Percentiles rank a stretch among this genome's conserved stretches.
phyloP scores from a whole-genome alignment of 1,284 basidiomycete genomes.

The Pseudozyma sp. region DNA sequence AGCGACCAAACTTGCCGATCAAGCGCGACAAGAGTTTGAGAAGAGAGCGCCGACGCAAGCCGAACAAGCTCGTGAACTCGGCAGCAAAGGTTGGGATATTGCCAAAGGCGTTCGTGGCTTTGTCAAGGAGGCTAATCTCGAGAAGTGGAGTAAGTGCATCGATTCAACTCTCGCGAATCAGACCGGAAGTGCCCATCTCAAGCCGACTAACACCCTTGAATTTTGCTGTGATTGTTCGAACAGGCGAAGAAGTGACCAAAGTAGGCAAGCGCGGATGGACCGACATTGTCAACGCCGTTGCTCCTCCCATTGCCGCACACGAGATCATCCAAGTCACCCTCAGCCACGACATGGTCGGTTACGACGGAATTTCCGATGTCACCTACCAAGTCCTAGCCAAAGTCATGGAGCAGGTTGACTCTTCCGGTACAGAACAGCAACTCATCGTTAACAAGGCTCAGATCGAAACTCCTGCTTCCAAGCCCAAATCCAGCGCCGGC shows the following conservation, averaged over 20 bases:
- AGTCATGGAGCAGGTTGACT: slow-evolving; percentile 65
- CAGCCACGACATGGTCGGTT: slow-evolving; percentile 90
- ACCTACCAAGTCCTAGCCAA: slow-evolving; percentile 75
- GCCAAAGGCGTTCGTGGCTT: slow-evolving; percentile 60
- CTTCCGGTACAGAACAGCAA: slow-evolving; percentile 53
- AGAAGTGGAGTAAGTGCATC: slow-evolving; percentile 46
- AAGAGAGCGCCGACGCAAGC: slow-evolving; percentile 55
- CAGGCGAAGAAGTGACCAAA: slow-evolving; percentile 57
- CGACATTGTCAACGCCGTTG: slow-evolving; percentile 93
- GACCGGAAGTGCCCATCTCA: no score
- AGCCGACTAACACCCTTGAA: no score
- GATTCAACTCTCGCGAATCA: no score
- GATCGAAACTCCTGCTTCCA: slow-evolving; percentile 25
- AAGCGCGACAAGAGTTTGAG: slow-evolving; percentile 65
- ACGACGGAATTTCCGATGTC: slow-evolving; percentile 94
- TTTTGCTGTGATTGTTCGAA: no score
- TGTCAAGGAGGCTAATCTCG: slow-evolving; percentile 58
- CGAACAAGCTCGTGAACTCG: slow-evolving; percentile 41
- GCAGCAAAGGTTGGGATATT: slow-evolving; percentile 53
- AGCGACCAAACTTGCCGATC: slow-evolving; percentile 65
- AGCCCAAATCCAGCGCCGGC: slow-evolving; percentile 28
- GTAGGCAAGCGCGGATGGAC: slow-evolving; percentile 63
- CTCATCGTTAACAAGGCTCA: slow-evolving; percentile 63
- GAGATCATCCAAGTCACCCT: slow-evolving; percentile 97
- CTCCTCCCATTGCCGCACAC: slow-evolving; percentile 96